Evolutionary conservation across 202 grass and related monocot genomes (phyloP), one percentile per base, ranked within the genome.

Genomic region (Bolboschoenoplectus hybrid): DNA sequence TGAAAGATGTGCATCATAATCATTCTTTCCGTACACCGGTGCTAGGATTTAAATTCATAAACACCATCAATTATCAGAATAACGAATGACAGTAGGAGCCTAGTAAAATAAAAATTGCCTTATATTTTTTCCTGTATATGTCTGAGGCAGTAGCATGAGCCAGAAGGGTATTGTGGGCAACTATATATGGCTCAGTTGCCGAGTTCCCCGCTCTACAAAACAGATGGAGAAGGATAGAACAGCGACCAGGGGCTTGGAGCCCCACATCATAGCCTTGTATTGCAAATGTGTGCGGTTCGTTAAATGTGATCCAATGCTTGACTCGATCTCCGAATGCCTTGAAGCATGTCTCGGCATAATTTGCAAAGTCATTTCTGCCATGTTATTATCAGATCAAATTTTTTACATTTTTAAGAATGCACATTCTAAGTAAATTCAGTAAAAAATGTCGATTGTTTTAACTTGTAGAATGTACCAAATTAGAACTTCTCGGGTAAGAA

Each of bases 271-370:
- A 98, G 14, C 96, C 96, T 86, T 98, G 96, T 43, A 98, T 49
- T 2, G 96, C 89, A 20, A 95, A 89, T 6, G 91, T 98, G 89
- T 98, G 96, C 7, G 96, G 96, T 89, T 98, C 96, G 49, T 98
- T 98, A 38, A 98, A 84, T 19, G 93, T 95, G 62, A 98, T 95
- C 96, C 96, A 98, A 63, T 92, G 87, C 81, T 92, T 95, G 67
- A 98, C 96, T 51, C 96, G 52, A 75, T 96, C 96, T 1, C 96
- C 96, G 19, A 98, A 98, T 43, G 79, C 96, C 87, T 82, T 74
- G 80, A 98, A 98, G 83, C 96, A 98, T 3, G 83, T 91, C 87
- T 94, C 91, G 0, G 91, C 93, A 8, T 95, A 98, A 9, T 53
- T 90, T 9, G 90, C 86, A n/a, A 85, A 98, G 81, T 98, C 96